phyloP scores from a whole-genome alignment of 352 stramenopile genomes.

The Globisporangium solare region DNA sequence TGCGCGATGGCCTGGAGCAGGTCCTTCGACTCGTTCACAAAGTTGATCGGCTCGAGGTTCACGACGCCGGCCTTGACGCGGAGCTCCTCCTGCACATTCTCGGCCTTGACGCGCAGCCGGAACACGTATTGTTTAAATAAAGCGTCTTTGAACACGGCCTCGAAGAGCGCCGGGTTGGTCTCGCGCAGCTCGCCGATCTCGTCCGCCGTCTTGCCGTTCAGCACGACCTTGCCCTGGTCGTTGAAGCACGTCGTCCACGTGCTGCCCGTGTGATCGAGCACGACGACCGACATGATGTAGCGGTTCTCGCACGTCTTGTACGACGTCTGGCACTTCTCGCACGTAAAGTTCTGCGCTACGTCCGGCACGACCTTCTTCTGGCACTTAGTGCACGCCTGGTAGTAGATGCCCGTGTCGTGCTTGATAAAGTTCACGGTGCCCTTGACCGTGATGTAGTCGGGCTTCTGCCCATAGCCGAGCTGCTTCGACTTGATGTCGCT shows the following conservation, averaged over 20 bases:
- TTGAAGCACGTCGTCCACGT: slow-evolving; percentile 97
- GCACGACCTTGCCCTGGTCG: slow-evolving; percentile 92
- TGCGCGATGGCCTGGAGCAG: slow-evolving; percentile 91
- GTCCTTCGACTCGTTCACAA: slow-evolving; percentile 88
- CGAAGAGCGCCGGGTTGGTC: slow-evolving; percentile 86
- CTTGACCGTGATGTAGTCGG: slow-evolving; percentile 96
- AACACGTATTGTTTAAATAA: slow-evolving; percentile 89
- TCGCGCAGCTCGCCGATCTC: slow-evolving; percentile 87
- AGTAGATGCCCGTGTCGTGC: slow-evolving; percentile 88
- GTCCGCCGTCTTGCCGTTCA: slow-evolving; percentile 90
- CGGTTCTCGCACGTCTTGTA: slow-evolving; percentile 92
- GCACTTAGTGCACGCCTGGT: slow-evolving; percentile 86
- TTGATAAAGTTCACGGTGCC: slow-evolving; percentile 97
- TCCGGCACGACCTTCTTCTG: slow-evolving; percentile 92
- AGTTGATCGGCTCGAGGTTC: slow-evolving; percentile 91
- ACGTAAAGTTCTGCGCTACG: slow-evolving; percentile 93
- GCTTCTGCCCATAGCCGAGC: slow-evolving; percentile 94
- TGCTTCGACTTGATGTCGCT: slow-evolving; percentile 94
- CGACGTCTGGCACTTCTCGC: slow-evolving; percentile 95
- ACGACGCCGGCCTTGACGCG: slow-evolving; percentile 93
- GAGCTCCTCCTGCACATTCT: slow-evolving; percentile 95
- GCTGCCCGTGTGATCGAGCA: slow-evolving; percentile 92
- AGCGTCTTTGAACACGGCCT: slow-evolving; percentile 92
- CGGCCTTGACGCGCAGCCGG: slow-evolving; percentile 91
- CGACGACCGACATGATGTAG: slow-evolving; percentile 94